Percentiles rank a stretch among this genome's conserved stretches.
Evolutionary conservation across 2,329 filamentous ascomycete species (phyloP).

Genomic region (Fusarium tjaetaba): DNA sequence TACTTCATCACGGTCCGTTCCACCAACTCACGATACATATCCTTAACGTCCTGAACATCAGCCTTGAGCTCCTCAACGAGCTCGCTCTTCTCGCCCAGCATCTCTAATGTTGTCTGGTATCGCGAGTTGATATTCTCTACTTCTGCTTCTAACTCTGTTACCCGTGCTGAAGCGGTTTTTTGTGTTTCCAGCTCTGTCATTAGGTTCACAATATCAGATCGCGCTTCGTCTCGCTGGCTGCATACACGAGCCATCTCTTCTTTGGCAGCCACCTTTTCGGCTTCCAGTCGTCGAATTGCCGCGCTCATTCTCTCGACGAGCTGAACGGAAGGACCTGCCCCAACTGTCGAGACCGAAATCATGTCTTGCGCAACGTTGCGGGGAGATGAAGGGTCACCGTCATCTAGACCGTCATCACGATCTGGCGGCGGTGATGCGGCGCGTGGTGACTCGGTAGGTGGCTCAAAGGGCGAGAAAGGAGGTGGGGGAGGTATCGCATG

Average conservation of each 20-base stretch:
- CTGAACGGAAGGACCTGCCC: conserved; percentile 91
- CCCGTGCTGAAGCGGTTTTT: conserved; percentile 66
- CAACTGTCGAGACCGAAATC: conserved; percentile 88
- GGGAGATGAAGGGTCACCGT: conserved; percentile 62
- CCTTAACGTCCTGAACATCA: conserved; percentile 93
- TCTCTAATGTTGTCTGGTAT: conserved; percentile 91
- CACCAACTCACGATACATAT: conserved; percentile 93
- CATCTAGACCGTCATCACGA: conserved; percentile 64
- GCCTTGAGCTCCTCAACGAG: conserved; percentile 88
- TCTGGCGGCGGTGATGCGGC: conserved; percentile 55
- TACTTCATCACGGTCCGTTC: conserved; percentile 83
- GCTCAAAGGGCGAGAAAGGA: conserved; percentile 61
- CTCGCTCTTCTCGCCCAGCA: conserved; percentile 98
- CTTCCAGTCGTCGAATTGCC: conserved; percentile 88
- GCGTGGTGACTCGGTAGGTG: conserved; percentile 47
- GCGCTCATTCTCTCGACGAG: conserved; percentile 96
- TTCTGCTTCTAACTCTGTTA: conserved; percentile 73
- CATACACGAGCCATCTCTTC: conserved; percentile 86
- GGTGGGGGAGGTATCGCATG: conserved; percentile 49
- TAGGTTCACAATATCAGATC: conserved; percentile 87
- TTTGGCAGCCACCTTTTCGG: conserved; percentile 86
- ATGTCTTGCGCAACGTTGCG: conserved; percentile 82
- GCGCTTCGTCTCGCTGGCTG: conserved; percentile 88
- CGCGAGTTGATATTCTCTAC: conserved; percentile 75
- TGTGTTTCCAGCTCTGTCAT: conserved; percentile 87